These are phyloP conservation scores for Aphanomyces euteiches DNA, from an alignment of 352 stramenopile species.

Conservation along the genomic window DNA sequence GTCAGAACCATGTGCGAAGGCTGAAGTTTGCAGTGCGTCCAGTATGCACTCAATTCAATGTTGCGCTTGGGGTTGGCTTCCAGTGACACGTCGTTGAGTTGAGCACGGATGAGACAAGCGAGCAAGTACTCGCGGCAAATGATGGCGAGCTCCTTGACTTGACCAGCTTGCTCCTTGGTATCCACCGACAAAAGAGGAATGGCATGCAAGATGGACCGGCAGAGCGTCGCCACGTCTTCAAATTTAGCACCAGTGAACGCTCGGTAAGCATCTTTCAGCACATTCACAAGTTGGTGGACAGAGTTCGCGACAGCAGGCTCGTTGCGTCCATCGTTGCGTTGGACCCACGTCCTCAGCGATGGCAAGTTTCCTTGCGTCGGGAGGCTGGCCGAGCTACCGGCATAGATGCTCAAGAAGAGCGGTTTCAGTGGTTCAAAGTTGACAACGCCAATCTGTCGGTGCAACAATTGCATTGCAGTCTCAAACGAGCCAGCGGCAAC, in stretches of 20 bases:
- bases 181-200: conserved; percentile 95
- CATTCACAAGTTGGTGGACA: conserved; percentile 87
- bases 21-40: conserved; percentile 99
- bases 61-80: conserved; percentile 83
- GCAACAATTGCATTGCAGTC: conserved; percentile 96
- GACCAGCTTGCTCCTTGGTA: conserved; percentile 88
- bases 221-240: conserved; percentile 91
- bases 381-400: conserved; percentile 70
- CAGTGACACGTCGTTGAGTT: conserved; percentile 63
- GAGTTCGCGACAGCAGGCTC: conserved; percentile 87
- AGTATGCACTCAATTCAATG: conserved; percentile 98
- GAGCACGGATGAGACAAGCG: conserved; percentile 94
- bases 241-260: conserved; percentile 98
- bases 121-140: conserved; percentile 98
- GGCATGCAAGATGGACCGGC: conserved; percentile 89
- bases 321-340: conserved; percentile 69
- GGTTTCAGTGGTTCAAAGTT: conserved; percentile 96
- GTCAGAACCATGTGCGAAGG: conserved; percentile 96
- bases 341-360: conserved; percentile 71
- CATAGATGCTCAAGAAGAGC: conserved; percentile 83
- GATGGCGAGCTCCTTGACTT: conserved; percentile 93
- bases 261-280: conserved; percentile 93
- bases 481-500: conserved; percentile 94
- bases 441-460: conserved; percentile 98
- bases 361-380: conserved; percentile 79